Conservation (phyloP, 139 green algal species). For the Yamagishiella unicocca region DNA sequence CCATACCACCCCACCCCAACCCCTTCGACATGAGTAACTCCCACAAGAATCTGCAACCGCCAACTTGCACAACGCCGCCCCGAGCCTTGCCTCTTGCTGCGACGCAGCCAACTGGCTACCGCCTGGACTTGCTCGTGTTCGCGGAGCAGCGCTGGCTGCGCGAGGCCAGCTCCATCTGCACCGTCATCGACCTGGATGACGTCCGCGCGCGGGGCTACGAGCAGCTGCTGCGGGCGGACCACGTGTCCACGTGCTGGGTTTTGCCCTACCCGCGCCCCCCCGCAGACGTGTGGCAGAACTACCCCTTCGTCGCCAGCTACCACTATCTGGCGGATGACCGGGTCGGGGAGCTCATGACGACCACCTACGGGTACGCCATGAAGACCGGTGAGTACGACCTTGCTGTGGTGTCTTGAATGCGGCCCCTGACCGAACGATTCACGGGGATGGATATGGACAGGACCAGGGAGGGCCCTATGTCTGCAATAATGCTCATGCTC, state of each 20-base stretch:
- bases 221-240: not conserved
- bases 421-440: too few relatives aligned
- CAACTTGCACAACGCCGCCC: too few relatives aligned
- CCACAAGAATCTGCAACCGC: too few relatives aligned
- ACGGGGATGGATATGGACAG: too few relatives aligned
- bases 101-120: constrained; percentile 3
- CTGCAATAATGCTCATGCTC: too few relatives aligned
- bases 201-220: not conserved
- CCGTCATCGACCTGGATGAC: not conserved
- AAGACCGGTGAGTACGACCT: constrained; percentile 21
- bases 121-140: constrained; percentile 41
- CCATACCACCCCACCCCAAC: too few relatives aligned
- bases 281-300: not conserved
- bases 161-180: not conserved
- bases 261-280: constrained; percentile 2
- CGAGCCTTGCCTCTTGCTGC: not conserved
- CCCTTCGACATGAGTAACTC: too few relatives aligned
- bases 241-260: constrained; percentile 14
- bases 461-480: too few relatives aligned
- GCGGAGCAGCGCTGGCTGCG: constrained; percentile 20
- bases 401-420: too few relatives aligned
- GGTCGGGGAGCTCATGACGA: not conserved
- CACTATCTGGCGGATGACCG: constrained; percentile 16
- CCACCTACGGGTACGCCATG: constrained; percentile 23
- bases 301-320: constrained; percentile 22